A percentile compares a stretch with the other conserved stretches of the same genome.
Conservation (phyloP, 495 filamentous ascomycete species). For the Trichoderma orchidacearum region DNA sequence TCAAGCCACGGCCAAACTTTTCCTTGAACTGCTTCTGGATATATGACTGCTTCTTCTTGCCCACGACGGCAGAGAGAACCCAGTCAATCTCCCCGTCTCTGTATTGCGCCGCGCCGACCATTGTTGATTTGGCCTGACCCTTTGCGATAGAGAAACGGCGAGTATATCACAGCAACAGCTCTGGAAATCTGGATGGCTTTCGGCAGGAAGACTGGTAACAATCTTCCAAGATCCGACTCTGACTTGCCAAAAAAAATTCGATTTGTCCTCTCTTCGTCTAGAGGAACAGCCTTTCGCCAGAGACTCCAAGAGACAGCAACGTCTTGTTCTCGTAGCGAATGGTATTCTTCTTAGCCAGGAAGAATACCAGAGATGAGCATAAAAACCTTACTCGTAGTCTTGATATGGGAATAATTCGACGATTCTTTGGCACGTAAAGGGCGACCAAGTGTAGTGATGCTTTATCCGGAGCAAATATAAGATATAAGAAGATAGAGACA, state of each 20-base stretch:
- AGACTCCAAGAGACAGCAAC: background rate
- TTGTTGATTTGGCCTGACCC: background rate
- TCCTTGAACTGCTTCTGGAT: background rate
- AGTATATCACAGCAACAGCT: no score
- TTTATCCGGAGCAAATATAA: no score
- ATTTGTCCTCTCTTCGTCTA: background rate
- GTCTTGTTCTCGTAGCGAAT: no score
- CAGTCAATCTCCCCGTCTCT: conserved; percentile 5
- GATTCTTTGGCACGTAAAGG: no score
- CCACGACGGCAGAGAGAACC: conserved; percentile 4
- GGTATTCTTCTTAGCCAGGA: no score
- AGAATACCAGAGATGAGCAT: no score
- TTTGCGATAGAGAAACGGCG: no score
- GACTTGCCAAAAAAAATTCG: background rate
- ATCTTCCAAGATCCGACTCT: background rate
- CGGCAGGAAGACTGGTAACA: background rate
- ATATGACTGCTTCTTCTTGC: background rate
- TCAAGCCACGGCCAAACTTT: background rate
- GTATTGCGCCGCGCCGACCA: conserved; percentile 6
- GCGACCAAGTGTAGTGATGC: no score
- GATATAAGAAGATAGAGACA: no score
- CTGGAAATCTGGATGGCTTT: background rate
- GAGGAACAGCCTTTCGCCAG: background rate
- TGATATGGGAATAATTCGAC: no score
- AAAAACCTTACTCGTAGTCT: no score